Base-by-base conservation (phyloP, 352 stramenopile species). In the Blastocystis sp. region DNA sequence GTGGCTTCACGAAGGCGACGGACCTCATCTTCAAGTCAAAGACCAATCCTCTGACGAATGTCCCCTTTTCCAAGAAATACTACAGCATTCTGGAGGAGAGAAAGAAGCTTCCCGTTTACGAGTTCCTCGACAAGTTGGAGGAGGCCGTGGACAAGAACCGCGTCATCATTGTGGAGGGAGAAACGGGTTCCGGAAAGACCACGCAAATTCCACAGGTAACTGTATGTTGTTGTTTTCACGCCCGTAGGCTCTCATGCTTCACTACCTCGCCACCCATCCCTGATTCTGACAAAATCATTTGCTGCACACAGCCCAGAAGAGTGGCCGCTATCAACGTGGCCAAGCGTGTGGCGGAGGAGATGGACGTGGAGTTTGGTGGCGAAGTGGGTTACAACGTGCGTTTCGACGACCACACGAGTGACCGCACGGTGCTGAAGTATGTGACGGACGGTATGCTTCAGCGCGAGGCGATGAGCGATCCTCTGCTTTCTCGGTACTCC, bases 371-470 rank as follows among this genome's bases (percentile, higher is more conserved):
- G 76, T 91, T 99, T 21, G 97, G 97, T 19, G 90, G 97, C 79
- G 93, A 99, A 89, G 97, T 99, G 2, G 97, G 97, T 21, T 99
- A 99, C 90, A 98, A 95, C 11, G 98, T 99, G 91, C 95, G 97
- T 71, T 99, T 99, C 90, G 96, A 99, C 89, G 96, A 99, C 91
- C 91, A 96, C 34, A 98, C 96, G 5, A 88, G 86, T 43, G 64
- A 89, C 11, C 52, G 61, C n/a, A 94, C 92, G 1, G 89, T 94
- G 61, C 88, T 97, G 19, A 97, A 97, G 88, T 91, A 89, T 89
- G 91, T 97, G 69, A 97, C 94, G 38, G 94, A 97, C 89, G 94
- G 94, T 91, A 98, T 99, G 95, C 91, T 99, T 60, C 92, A 99
- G 64, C 94, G 97, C 89, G 96, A 99, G 91, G 94, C 93, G 70